These are phyloP conservation scores for Cupressus sempervirens DNA, from an alignment of 75 land plant genomes.

Conservation along the genomic window DNA sequence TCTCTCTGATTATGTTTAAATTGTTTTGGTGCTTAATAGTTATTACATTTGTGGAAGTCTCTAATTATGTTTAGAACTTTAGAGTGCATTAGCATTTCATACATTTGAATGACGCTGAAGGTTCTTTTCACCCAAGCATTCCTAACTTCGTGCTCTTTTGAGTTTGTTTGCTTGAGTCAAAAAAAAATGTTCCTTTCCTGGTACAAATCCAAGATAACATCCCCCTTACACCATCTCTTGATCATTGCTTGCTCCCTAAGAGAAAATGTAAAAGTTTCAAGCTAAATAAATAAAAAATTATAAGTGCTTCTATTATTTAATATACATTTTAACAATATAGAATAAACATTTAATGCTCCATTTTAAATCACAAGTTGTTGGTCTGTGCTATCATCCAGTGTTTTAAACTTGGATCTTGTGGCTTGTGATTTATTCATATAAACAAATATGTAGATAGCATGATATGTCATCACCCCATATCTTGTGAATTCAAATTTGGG, in stretches of 20 bases:
- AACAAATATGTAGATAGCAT: background rate
- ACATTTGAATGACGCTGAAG: background rate
- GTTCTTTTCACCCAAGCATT: background rate
- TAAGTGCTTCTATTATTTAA: background rate
- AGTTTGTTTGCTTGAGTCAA: background rate
- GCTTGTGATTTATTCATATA: background rate
- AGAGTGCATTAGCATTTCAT: background rate
- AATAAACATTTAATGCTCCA: background rate
- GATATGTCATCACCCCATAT: background rate
- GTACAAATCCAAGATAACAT: background rate
- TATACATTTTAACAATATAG: background rate
- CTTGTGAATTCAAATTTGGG: background rate
- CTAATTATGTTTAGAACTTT: too few species aligned
- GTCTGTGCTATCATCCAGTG: too few species aligned
- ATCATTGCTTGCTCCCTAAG: background rate
- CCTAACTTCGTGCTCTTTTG: background rate
- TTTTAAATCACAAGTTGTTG: slow-evolving; percentile 1
- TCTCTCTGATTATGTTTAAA: too few species aligned
- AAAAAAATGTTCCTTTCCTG: background rate
- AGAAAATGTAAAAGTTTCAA: background rate
- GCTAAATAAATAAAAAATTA: background rate
- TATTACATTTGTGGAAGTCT: background rate
- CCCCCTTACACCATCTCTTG: background rate
- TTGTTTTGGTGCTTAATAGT: background rate
- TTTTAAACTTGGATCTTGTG: background rate